Base-by-base conservation (phyloP, 2,329 filamentous ascomycete species). In the Cladosporium sp. region DNA sequence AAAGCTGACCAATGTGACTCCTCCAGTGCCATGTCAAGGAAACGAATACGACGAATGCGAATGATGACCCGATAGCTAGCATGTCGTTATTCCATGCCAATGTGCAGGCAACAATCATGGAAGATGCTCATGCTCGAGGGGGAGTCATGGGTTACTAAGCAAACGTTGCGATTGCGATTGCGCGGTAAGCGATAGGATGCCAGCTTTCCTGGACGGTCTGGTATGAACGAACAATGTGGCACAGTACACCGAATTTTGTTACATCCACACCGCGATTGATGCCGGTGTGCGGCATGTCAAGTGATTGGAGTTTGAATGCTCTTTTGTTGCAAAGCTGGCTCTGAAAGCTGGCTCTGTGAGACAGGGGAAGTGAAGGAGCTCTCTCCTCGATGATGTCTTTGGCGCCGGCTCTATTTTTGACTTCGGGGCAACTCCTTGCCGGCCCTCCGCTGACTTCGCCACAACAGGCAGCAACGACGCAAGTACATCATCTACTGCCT, bases 381-480 rank as follows among this genome's bases (percentile, higher is more conserved):
- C 5, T 31, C 23, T n/a, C 12, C 31, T 55, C 29, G 21, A 28
- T 59, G 56, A 46, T 59, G 56, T 40, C 52, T 29, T 55, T 55
- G 26, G 52, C 52, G 52, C 52, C 52, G 31, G 52, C 52, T n/a
- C 40, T 46, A 46, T 46, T 46, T 23, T 46, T 46, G 52, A 44
- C 26, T 44, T 59, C 35, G 31, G 56, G 31, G 56, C 21, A 28
- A 40, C 35, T 40, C 37, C 56, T 28, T 59, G 35, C 33, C 33
- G 56, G 52, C 52, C 31, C 31, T 55, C 40, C n/a, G 55, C 55
- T 40, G 56, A 11, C 26, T 60, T 29, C 57, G 57, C 57, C 57
- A 60, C 57, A 33, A 29, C 57, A 49, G 57, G 57, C 57, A 60
- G 44, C 57, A 49, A 60, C 57, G 31, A 55, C 52, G 28, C 52